phyloP scores from a whole-genome alignment of 495 filamentous ascomycete genomes.

The Antarctomyces pellizariae region DNA sequence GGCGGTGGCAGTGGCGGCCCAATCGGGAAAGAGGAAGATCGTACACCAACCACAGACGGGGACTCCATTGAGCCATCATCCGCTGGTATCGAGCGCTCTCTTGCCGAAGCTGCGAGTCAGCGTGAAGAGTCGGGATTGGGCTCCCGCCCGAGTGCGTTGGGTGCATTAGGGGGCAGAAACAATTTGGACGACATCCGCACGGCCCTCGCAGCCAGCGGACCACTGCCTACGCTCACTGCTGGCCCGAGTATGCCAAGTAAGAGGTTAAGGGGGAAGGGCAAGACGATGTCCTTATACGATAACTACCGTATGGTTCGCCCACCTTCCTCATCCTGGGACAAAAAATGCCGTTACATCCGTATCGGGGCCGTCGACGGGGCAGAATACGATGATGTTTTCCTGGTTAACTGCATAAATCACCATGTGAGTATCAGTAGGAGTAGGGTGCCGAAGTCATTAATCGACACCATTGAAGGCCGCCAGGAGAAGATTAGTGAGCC shows the following conservation, averaged over 20 bases:
- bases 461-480: slow-evolving; percentile 25
- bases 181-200: too few species aligned
- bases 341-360: slow-evolving; percentile 42
- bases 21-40: slow-evolving; percentile 29
- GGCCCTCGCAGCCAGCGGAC: too few species aligned
- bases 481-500: slow-evolving; percentile 20
- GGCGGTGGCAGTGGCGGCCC: slow-evolving; percentile 47
- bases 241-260: slow-evolving; percentile 7
- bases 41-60: too few species aligned
- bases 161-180: too few species aligned
- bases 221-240: too few species aligned
- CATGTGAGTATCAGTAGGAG: slow-evolving; percentile 56
- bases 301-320: slow-evolving; percentile 34
- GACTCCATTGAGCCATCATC: too few species aligned
- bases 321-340: slow-evolving; percentile 51
- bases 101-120: too few species aligned
- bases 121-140: too few species aligned
- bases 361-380: slow-evolving; percentile 32
- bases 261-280: slow-evolving; percentile 19
- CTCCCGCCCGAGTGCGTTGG: too few species aligned
- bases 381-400: slow-evolving; percentile 44
- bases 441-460: slow-evolving; percentile 40
- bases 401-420: slow-evolving; percentile 63
- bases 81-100: too few species aligned
- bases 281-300: slow-evolving; percentile 26